Evolutionary conservation across 1,284 basidiomycete genomes (phyloP), one percentile per base, ranked within the genome.

Genomic region (Albatrellus sp.): DNA sequence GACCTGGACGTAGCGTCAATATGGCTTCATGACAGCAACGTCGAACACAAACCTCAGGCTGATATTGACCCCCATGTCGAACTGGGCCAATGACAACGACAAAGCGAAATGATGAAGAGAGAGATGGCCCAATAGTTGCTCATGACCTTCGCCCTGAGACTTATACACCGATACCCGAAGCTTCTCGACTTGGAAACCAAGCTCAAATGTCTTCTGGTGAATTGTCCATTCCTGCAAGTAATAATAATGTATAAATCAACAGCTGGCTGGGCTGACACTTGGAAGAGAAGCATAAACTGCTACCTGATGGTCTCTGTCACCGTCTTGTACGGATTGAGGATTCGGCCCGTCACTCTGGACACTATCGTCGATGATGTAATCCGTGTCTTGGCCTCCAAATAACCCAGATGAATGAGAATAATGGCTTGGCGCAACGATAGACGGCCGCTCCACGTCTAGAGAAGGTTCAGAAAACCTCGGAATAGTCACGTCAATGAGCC

Each of bases 401-500:
- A 87, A 59, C 42, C 66, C 64, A 9, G 72, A 52, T 31, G 75
- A 66, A 33, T 80, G 29, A 19, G 37, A 42, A 43, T 52, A 50
- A 57, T 40, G 72, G 71, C 61, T 83, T 79, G 24, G 60, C 56
- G 14, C 58, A 54, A 10, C 50, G 42, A 46, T 44, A 16, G 43
- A 46, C 38, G 49, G 45, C 28, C 39, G 47, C 12, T 37, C 42
- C 28, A 40, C 50, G 47, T 40, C 57, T 49, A 24, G 58, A 56
- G 19, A 57, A 53, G 70, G 73, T 37, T 80, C 73, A 42, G 73
- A 85, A 54, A 98, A 84, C 47, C 83, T 76, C 3, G 96, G 96
- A 34, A 99, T 81, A 28, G 85, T 80, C 10, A 92, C 84, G 55
- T 98, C 92, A 55, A 98, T 80, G 50, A 98, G 73, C 14, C 86